Evolutionary conservation across 768 basidiomycete genomes (phyloP), one percentile per base, ranked within the genome.

Genomic region (Mycena pura): DNA sequence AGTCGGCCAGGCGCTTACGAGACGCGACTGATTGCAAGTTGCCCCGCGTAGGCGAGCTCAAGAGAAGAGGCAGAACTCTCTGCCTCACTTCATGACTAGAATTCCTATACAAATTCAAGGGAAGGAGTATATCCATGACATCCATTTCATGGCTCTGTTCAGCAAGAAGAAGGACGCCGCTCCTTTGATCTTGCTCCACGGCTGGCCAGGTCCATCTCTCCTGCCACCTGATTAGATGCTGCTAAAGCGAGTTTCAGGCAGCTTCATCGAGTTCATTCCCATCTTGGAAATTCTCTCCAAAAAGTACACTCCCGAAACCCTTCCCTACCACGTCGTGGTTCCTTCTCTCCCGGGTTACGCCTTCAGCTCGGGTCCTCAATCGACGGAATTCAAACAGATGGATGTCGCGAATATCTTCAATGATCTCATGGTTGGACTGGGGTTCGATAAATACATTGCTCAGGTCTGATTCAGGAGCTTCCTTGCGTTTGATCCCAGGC

Each of bases 231-330:
- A 53, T 53, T 32, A 43, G 43, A 41, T 41, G 32, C 21, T 11
- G 51, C 51, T 29, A 41, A 53, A 53, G 39, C 51, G 39, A 53
- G 39, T 53, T 53, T 19, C 40, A 53, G 51, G 51, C 27, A 53
- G 51, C 40, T 53, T 53, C 51, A 53, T 53, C 51, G 51, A 53
- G 51, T 53, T 53, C 51, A 53, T 53, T 53, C 51, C 51, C 43
- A 14, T 53, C 38, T 28, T 53, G 40, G 51, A 19, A 53, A 53
- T 53, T 53, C 51, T 53, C 51, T 53, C 51, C 51, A 53, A 53
- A 41, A 53, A 53, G 51, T 53, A 53, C 51, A 53, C 51, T 2
- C 51, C 51, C 28, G 51, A 53, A 53, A 53, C 51, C 51, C 51
- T 53, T 41, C 51, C 51, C 31, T 53, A 41, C 39, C 51, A 53